These are phyloP conservation scores for Remersonia thermophila DNA, from an alignment of 2,329 filamentous ascomycete species.

Conservation along the genomic window DNA sequence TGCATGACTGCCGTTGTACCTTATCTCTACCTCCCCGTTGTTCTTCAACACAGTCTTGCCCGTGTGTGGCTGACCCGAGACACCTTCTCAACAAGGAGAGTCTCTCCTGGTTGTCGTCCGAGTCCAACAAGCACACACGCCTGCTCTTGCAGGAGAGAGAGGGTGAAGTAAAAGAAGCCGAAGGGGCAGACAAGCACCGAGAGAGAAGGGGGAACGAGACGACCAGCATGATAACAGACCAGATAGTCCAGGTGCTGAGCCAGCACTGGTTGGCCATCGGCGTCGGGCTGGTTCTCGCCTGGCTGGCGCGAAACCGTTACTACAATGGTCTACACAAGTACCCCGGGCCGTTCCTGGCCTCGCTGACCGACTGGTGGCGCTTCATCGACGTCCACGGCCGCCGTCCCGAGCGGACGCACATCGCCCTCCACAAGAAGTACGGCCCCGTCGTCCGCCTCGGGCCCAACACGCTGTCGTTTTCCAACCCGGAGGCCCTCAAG, in stretches of 20 bases:
- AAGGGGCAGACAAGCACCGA: constrained; percentile 9
- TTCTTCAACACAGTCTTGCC: too few relatives aligned
- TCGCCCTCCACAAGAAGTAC: constrained; percentile 55
- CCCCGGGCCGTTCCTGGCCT: constrained; percentile 59
- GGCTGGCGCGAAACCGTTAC: constrained; percentile 37
- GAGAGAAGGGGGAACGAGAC: constrained; percentile 8
- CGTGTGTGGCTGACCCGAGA: neutral
- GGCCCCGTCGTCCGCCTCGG: constrained; percentile 65
- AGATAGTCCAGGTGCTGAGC: constrained; percentile 24
- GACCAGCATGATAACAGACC: constrained; percentile 21
- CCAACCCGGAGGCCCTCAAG: constrained; percentile 60
- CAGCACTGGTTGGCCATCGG: constrained; percentile 32
- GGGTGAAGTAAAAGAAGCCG: constrained; percentile 2
- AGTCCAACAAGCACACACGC: constrained; percentile 3
- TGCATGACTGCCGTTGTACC: too few relatives aligned
- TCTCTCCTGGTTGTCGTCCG: neutral
- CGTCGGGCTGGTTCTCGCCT: constrained; percentile 24
- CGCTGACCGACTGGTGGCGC: constrained; percentile 60
- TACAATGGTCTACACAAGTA: constrained; percentile 53
- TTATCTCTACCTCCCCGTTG: too few relatives aligned
- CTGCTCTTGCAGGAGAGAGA: neutral
- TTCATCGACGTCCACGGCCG: constrained; percentile 55
- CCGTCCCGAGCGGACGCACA: constrained; percentile 54
- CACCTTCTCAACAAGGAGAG: neutral
- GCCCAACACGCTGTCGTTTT: constrained; percentile 62